Evolutionary conservation across 106 monocot species (phyloP), one percentile per base, ranked within the genome.

Genomic region (Phalaenopsis aphrodite): DNA sequence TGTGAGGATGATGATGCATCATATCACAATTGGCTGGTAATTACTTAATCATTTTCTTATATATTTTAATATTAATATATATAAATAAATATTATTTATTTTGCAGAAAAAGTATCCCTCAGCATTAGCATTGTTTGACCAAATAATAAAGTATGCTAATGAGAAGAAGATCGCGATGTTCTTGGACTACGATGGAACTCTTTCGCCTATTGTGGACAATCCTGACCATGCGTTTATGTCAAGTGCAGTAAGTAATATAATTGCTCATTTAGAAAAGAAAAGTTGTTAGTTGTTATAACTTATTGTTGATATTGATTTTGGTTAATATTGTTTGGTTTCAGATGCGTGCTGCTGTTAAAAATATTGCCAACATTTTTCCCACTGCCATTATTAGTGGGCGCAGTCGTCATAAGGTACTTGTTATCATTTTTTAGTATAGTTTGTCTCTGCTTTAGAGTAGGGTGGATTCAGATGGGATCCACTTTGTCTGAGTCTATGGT

Each of bases 161-260:
- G 90, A 88, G 4, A 92, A 92, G 81, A 75, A 88, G 57, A 87
- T 97, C 67, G 97, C 88, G 8, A 68, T 97, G 78, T 97, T 97
- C 78, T 73, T 97, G 55, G 97, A 97, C 75, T 97, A 97, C 75
- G 97, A 97, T 80, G 97, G 97, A 49, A 97, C 97, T 18, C 90
- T 97, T 79, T 92, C 97, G n/a, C 91, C 90, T 16, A 97, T 97
- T 61, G 97, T 97, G 14, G 86, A 87, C 76, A 88, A 97, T 55
- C 97, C 97, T 16, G 97, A 97, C 56, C 72, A 47, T 77, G 97
- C 97, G 48, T 86, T 94, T 72, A 97, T 97, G 97, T 86, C 97
- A 1, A 80, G 67, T 19, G 56, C 84, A 81, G 97, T 97, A 86
- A 78, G 42, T 73, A 8, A 5, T 52, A 5, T 0, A 30, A 30